Conservation (phyloP, 2,329 filamentous ascomycete species). For the Penicillium glabrum region DNA sequence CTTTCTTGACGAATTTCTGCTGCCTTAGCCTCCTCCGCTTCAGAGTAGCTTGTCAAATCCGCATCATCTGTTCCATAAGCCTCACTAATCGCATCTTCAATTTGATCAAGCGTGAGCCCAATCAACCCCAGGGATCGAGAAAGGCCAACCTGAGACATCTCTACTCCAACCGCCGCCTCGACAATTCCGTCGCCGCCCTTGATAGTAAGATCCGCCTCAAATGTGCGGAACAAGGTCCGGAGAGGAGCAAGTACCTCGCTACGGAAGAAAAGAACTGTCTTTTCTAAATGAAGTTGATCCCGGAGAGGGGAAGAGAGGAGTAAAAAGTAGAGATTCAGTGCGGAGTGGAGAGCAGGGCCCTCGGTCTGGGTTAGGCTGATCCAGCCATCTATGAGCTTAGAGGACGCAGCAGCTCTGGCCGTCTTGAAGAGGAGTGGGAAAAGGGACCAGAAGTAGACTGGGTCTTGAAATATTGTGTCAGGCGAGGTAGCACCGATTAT, state of each 20-base stretch:
- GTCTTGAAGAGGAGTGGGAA: slow-evolving; percentile 55
- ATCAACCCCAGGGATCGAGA: slow-evolving; percentile 37
- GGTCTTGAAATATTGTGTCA: slow-evolving; percentile 35
- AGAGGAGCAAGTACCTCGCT: slow-evolving; percentile 34
- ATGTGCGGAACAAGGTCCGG: slow-evolving; percentile 30
- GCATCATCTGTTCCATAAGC: slow-evolving; percentile 28
- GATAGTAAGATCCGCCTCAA: slow-evolving; percentile 31
- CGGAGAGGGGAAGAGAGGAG: slow-evolving; percentile 53
- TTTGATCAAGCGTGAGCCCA: slow-evolving; percentile 33
- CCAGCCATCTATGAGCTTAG: slow-evolving; percentile 42
- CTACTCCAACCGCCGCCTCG: slow-evolving; percentile 34
- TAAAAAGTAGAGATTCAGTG: slow-evolving; percentile 60
- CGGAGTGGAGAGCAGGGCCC: slow-evolving; percentile 52
- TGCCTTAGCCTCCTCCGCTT: slow-evolving; percentile 29
- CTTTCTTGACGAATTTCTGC: slow-evolving; percentile 30
- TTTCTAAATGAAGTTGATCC: slow-evolving; percentile 46
- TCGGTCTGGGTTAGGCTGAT: slow-evolving; percentile 52
- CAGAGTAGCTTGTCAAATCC: slow-evolving; percentile 28
- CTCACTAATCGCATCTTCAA: slow-evolving; percentile 34
- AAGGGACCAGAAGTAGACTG: slow-evolving; percentile 41
- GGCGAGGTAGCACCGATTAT: slow-evolving; percentile 47
- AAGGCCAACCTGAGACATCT: slow-evolving; percentile 35
- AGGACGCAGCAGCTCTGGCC: slow-evolving; percentile 37
- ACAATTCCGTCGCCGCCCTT: slow-evolving; percentile 41
- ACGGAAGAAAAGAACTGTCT: slow-evolving; percentile 34